Conservation (phyloP, 371 early-diverging fungal species). For the Mycotypha africana region DNA sequence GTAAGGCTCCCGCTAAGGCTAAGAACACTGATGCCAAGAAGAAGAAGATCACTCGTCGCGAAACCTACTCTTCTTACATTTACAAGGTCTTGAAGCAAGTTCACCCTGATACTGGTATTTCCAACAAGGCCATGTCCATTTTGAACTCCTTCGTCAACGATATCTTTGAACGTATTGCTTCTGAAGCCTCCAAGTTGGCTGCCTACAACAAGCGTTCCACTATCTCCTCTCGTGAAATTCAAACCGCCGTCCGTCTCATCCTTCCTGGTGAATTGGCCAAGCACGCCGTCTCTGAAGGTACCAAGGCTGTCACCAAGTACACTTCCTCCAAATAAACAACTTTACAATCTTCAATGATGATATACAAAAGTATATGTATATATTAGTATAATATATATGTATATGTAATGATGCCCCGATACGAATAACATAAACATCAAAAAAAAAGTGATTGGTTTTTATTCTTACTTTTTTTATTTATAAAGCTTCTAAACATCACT, state of each 20-base stretch:
- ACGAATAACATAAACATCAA: too few species aligned
- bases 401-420: too few species aligned
- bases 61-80: constrained; percentile 94
- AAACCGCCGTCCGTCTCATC: constrained; percentile 90
- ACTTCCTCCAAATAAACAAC: constrained; percentile 70
- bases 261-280: constrained; percentile 95
- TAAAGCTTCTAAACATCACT: too few species aligned
- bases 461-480: too few species aligned
- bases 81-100: constrained; percentile 97
- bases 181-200: constrained; percentile 88
- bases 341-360: too few species aligned
- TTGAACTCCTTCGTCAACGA: constrained; percentile 98
- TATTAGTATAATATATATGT: too few species aligned
- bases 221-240: constrained; percentile 94
- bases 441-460: too few species aligned
- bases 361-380: too few species aligned
- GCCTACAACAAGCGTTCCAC: constrained; percentile 93
- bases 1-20: constrained; percentile 15
- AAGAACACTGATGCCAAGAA: constrained; percentile 42
- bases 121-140: constrained; percentile 98
- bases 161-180: constrained; percentile 92
- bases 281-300: constrained; percentile 97
- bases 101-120: constrained; percentile 97
- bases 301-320: constrained; percentile 97
- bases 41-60: constrained; percentile 66